A percentile compares a stretch with the other conserved stretches of the same genome.
phyloP scores from a whole-genome alignment of 2,329 filamentous ascomycete genomes.

The Venturiaceae sp. region DNA sequence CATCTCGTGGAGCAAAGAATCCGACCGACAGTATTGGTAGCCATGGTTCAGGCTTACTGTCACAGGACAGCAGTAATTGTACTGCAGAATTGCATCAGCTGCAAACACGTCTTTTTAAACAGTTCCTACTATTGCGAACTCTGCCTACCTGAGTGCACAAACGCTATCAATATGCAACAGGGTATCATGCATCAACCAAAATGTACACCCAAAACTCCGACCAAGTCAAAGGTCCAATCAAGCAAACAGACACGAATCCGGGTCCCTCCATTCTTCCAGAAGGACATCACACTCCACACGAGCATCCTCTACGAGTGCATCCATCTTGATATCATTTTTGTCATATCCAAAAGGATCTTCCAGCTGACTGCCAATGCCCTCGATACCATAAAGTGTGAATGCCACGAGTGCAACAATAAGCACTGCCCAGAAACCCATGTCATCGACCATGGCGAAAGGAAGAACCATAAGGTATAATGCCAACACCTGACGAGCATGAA shows the following conservation, averaged over 20 bases:
- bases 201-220: background rate
- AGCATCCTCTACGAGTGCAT: conserved; percentile 53
- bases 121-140: no score
- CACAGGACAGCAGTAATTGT: no score
- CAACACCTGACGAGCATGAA: conserved; percentile 55
- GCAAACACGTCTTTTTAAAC: no score
- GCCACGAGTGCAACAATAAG: conserved; percentile 49
- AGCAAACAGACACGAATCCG: background rate
- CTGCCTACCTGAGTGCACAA: background rate
- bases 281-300: conserved; percentile 48
- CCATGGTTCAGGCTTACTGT: no score
- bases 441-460: conserved; percentile 53
- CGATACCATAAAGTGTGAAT: conserved; percentile 56
- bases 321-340: conserved; percentile 59
- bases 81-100: no score
- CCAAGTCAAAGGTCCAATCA: background rate
- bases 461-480: conserved; percentile 51
- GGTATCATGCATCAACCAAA: background rate
- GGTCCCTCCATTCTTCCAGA: conserved; percentile 46
- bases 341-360: conserved; percentile 60
- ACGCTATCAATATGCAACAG: background rate
- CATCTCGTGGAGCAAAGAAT: no score
- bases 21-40: no score
- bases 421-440: conserved; percentile 54
- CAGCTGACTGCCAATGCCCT: conserved; percentile 52